phyloP scores from a whole-genome alignment of 192 early-diverging fungal species.

The Neocallimastix lanati region DNA sequence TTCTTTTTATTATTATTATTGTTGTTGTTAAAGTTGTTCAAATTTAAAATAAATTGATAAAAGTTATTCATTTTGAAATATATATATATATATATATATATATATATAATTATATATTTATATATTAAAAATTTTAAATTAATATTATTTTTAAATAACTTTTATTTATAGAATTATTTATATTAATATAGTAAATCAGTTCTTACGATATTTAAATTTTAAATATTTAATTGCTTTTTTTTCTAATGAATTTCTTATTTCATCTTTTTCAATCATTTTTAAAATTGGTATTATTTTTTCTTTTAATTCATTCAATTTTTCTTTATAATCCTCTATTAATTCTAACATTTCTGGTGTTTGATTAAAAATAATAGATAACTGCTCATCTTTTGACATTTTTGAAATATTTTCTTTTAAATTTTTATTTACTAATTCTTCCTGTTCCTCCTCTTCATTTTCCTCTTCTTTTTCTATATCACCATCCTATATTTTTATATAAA shows the following conservation, averaged over 20 bases:
- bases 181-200: not conserved
- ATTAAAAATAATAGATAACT: not conserved
- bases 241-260: not conserved
- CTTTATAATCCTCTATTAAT: not conserved
- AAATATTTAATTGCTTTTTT: not conserved
- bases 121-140: no score
- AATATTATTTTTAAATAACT: no score
- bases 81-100: no score
- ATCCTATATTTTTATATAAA: slow-evolving; percentile 13
- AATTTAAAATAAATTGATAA: no score
- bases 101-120: no score
- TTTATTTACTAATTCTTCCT: not conserved
- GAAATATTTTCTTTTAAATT: not conserved
- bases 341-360: not conserved
- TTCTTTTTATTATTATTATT: not conserved
- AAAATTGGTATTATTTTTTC: not conserved
- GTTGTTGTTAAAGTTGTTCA: no score
- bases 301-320: not conserved
- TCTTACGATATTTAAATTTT: not conserved
- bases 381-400: not conserved
- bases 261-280: not conserved
- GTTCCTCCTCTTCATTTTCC: slow-evolving; percentile 10
- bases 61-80: no score
- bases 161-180: no score
- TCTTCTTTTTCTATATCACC: slow-evolving; percentile 15